A percentile compares a stretch with the other conserved stretches of the same genome.
phyloP scores from a whole-genome alignment of 2,329 filamentous ascomycete genomes.

The Fusarium multiceps region DNA sequence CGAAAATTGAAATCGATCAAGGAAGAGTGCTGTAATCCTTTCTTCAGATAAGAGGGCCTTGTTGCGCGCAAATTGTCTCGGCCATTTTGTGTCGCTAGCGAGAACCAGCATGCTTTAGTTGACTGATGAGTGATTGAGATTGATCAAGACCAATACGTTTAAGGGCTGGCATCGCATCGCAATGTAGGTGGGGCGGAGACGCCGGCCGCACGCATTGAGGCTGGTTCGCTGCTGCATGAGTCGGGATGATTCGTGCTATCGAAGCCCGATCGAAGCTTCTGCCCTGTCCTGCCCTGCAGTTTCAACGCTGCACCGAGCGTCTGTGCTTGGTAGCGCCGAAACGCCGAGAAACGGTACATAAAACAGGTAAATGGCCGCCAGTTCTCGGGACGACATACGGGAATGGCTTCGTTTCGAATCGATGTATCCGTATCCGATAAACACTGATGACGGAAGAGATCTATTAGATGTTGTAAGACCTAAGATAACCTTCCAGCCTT shows the following conservation, averaged over 20 bases:
- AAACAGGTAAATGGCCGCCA: conserved; percentile 3
- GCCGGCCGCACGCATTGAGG: conserved; percentile 35
- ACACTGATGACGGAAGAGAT: neutral
- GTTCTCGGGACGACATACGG: neutral
- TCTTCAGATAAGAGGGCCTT: conserved; percentile 17
- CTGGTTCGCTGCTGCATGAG: conserved; percentile 32
- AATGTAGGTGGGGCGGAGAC: conserved; percentile 42
- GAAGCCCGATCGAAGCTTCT: conserved; percentile 48
- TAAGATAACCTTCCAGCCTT: neutral
- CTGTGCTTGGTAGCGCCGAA: conserved; percentile 33
- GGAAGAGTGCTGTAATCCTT: neutral
- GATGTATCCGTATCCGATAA: neutral
- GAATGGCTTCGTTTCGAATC: conserved; percentile 9
- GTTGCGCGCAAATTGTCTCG: conserved; percentile 17
- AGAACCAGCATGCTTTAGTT: conserved; percentile 13
- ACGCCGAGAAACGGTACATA: conserved; percentile 33
- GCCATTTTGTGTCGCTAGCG: conserved; percentile 21
- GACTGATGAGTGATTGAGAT: conserved; percentile 6
- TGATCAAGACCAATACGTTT: conserved; percentile 12
- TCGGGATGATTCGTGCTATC: conserved; percentile 45
- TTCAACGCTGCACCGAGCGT: conserved; percentile 32
- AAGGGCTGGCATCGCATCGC: conserved; percentile 3
- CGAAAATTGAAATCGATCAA: neutral
- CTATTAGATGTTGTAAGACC: neutral
- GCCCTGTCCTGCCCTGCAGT: conserved; percentile 38